phyloP scores from a whole-genome alignment of 345 rosid species.

The Citrus glauca region DNA sequence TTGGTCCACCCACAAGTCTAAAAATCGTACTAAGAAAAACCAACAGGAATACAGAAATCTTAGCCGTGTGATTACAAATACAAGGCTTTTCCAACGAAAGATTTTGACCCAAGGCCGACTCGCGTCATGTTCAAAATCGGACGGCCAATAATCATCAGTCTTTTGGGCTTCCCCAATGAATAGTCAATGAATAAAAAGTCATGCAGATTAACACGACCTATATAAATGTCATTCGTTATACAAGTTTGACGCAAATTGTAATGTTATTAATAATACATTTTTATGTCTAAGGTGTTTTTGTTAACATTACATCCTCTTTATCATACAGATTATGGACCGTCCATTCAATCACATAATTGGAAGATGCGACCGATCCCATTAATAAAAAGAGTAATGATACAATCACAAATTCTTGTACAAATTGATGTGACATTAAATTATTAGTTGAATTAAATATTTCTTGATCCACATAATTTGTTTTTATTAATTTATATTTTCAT shows the following conservation, averaged over 20 bases:
- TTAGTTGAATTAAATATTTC: no score
- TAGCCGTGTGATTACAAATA: background rate
- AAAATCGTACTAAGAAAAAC: background rate
- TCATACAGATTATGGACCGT: background rate
- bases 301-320: background rate
- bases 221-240: no score
- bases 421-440: no score
- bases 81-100: background rate
- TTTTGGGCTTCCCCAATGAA: background rate
- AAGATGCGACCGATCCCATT: background rate
- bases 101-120: slow-evolving; percentile 19
- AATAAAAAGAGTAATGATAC: no score
- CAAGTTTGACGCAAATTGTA: background rate
- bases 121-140: slow-evolving; percentile 11
- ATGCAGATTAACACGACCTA: background rate
- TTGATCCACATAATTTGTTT: no score
- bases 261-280: background rate
- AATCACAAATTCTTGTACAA: no score
- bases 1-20: slow-evolving; percentile 11
- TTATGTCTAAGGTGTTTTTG: background rate
- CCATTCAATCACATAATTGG: background rate
- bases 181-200: slow-evolving; percentile 12
- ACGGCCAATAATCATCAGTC: slow-evolving; percentile 14
- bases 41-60: background rate
- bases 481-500: no score